Conservation (phyloP, 2,329 filamentous ascomycete species). For the Calycina herbarum region DNA sequence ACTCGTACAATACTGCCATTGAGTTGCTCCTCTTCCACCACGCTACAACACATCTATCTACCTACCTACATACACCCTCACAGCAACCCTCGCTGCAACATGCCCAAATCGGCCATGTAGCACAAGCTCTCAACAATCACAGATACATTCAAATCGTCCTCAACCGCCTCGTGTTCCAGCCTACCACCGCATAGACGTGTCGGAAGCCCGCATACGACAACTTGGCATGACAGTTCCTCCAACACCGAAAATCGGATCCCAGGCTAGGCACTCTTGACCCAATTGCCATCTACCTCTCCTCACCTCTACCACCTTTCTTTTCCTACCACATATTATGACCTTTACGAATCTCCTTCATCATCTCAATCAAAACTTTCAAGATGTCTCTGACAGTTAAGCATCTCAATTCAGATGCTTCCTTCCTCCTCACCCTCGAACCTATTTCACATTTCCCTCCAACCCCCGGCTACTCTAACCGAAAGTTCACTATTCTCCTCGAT, state of each 20-base stretch:
- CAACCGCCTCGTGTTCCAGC: slow-evolving; percentile 1
- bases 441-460: slow-evolving; percentile 38
- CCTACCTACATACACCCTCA: neutral
- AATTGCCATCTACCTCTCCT: neutral
- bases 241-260: neutral
- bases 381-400: slow-evolving; percentile 67
- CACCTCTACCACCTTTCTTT: neutral
- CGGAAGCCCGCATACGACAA: slow-evolving; percentile 4
- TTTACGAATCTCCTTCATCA: slow-evolving; percentile 1
- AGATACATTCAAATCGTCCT: neutral
- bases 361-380: slow-evolving; percentile 8
- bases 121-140: neutral
- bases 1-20: neutral
- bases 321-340: neutral
- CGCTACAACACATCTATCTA: neutral
- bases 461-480: slow-evolving; percentile 42
- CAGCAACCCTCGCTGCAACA: neutral
- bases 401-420: slow-evolving; percentile 64
- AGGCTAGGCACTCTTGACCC: neutral
- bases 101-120: neutral
- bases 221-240: slow-evolving; percentile 1
- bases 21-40: neutral
- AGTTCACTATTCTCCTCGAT: slow-evolving; percentile 69
- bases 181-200: slow-evolving; percentile 2
- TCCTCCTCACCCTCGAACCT: slow-evolving; percentile 58